Base-by-base conservation (phyloP, 164 flowering plant genomes). In the Nymphaea colorata region DNA sequence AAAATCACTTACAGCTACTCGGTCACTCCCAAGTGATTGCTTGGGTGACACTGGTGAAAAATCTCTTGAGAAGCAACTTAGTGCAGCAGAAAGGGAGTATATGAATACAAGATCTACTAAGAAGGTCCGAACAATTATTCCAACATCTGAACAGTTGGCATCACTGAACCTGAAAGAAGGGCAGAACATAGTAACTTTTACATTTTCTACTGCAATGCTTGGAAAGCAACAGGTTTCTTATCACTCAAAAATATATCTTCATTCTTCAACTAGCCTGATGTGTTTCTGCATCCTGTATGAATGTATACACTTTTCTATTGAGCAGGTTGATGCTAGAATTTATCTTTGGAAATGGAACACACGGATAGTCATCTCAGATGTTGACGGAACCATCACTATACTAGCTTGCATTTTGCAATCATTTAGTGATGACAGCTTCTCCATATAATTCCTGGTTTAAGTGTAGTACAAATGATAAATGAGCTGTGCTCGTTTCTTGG, bases 371-470 rank as follows among this genome's bases (percentile, higher is more conserved):
- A 82, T 95, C 66, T 91, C 99, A 51, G 99, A 91, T 78, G 99
- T 95, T 72, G 99, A 95, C 79, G 99, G 99, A 67, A 95, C 99
- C 59, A 95, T 95, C 65, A 95, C 99, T 65, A 87, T n/a, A n/a
- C n/a, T n/a, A 78, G 99, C 3, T 47, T 47, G 55, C 55, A 47
- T 2, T 7, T 47, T 47, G 55, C 7, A 14, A 47, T 47, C 6
- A 14, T 6, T 25, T 25, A 25, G 36, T 25, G 36, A 25, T 25
- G 36, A 25, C 36, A 25, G 36, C 36, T 25, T 25, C 36, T 25
- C 36, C 36, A 25, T 1, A 25, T 25, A 25, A 25, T 25, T 25
- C 36, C 36, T 25, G 36, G 36, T 25, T 25, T 25, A 25, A 25
- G n/a, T n/a, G 36, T 25, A 25, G 36, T 25, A 25, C 36, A 25